phyloP scores from a whole-genome alignment of 306 rosid genomes.

The Pyrus betulifolia region DNA sequence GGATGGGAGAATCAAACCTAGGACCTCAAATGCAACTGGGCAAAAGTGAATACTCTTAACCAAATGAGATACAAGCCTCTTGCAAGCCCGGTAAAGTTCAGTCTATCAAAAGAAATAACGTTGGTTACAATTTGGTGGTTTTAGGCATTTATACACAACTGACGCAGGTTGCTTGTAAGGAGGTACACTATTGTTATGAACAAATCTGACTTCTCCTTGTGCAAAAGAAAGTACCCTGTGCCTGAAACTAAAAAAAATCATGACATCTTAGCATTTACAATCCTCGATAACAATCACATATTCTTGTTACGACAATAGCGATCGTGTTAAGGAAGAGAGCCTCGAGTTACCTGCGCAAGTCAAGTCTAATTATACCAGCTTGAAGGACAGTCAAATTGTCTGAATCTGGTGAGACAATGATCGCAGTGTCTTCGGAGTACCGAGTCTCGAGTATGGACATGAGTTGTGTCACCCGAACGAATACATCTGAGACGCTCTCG shows the following conservation, averaged over 20 bases:
- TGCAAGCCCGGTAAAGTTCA: no score
- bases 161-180: conserved; percentile 79
- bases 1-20: no score
- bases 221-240: conserved; percentile 73
- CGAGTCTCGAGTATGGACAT: conserved; percentile 95
- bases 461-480: conserved; percentile 83
- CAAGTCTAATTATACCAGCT: conserved; percentile 81
- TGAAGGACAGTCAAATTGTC: conserved; percentile 79
- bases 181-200: conserved; percentile 67
- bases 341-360: conserved; percentile 58
- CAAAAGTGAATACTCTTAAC: no score
- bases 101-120: no score
- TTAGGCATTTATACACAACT: conserved; percentile 70
- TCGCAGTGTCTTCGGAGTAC: conserved; percentile 63
- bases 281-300: conserved; percentile 22
- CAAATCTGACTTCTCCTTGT: conserved; percentile 86
- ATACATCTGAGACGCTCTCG: conserved; percentile 78
- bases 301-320: not conserved
- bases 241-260: conserved; percentile 40
- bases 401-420: conserved; percentile 88
- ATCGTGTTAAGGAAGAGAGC: not conserved
- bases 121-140: conserved; percentile 70
- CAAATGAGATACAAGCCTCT: no score
- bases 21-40: no score
- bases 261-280: not conserved